Evolutionary conservation across 108 stramenopile genomes (phyloP).

Genomic region (Mediolabrus comicus): DNA sequence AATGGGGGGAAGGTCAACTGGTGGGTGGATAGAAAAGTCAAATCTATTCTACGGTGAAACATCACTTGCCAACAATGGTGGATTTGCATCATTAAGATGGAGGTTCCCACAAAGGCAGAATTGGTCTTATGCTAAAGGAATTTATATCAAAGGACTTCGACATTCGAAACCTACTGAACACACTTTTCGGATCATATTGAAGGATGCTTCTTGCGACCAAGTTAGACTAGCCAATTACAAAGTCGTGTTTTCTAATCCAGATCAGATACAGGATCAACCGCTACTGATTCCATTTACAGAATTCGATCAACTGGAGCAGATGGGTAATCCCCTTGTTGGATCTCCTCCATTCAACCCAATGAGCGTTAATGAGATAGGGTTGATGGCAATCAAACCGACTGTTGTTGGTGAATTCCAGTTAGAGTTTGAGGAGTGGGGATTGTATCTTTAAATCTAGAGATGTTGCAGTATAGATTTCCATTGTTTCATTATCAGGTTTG

Average conservation of each 20-base stretch:
- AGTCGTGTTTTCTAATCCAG: slow-evolving; percentile 55
- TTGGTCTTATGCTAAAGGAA: slow-evolving; percentile 54
- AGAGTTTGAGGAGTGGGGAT: slow-evolving; percentile 50
- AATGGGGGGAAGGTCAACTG: slow-evolving; percentile 53
- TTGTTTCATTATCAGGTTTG: background rate
- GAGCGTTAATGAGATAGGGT: slow-evolving; percentile 51
- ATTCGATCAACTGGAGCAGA: slow-evolving; percentile 55
- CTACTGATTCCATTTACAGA: slow-evolving; percentile 46
- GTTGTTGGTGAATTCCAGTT: slow-evolving; percentile 55
- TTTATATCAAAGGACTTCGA: slow-evolving; percentile 38
- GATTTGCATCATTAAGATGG: slow-evolving; percentile 59
- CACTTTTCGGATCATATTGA: slow-evolving; percentile 51
- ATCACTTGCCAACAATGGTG: slow-evolving; percentile 55
- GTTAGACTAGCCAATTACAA: slow-evolving; percentile 51
- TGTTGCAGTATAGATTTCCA: too few relatives aligned
- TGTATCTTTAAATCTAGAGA: slow-evolving; percentile 25
- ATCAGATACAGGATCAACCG: slow-evolving; percentile 7
- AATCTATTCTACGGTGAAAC: slow-evolving; percentile 47
- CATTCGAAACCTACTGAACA: slow-evolving; percentile 47
- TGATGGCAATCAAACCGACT: slow-evolving; percentile 65
- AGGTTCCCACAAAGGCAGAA: slow-evolving; percentile 39
- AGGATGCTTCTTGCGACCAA: slow-evolving; percentile 51
- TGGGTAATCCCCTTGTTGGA: slow-evolving; percentile 40
- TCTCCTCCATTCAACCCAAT: slow-evolving; percentile 44
- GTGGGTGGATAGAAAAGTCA: slow-evolving; percentile 32